phyloP scores from a whole-genome alignment of 169 alveolate species.

The Plasmodium gonderi region DNA sequence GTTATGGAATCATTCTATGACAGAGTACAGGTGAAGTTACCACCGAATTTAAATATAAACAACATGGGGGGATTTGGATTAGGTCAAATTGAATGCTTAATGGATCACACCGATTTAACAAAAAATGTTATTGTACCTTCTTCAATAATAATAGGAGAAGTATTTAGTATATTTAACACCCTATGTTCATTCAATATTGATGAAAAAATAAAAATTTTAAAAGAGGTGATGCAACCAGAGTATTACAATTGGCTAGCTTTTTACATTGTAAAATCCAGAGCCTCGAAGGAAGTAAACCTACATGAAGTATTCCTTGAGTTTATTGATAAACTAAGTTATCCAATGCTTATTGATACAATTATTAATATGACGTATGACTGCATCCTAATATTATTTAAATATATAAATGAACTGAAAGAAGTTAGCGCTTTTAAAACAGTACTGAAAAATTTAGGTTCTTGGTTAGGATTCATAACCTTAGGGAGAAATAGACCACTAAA shows the following conservation, averaged over 20 bases:
- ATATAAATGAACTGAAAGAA: slow-evolving; percentile 86
- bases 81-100: slow-evolving; percentile 84
- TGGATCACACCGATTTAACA: slow-evolving; percentile 78
- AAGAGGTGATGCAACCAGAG: slow-evolving; percentile 85
- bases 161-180: slow-evolving; percentile 83
- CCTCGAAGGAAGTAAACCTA: slow-evolving; percentile 91
- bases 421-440: slow-evolving; percentile 89
- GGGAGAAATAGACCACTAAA: slow-evolving; percentile 91
- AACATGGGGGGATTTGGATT: slow-evolving; percentile 72
- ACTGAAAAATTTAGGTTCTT: slow-evolving; percentile 90
- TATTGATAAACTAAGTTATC: slow-evolving; percentile 85
- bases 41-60: slow-evolving; percentile 28
- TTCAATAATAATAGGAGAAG: slow-evolving; percentile 78
- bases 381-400: slow-evolving; percentile 85
- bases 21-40: slow-evolving; percentile 38
- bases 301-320: slow-evolving; percentile 90
- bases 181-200: slow-evolving; percentile 80
- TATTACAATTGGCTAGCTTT: slow-evolving; percentile 89
- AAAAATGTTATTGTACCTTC: slow-evolving; percentile 77
- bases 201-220: slow-evolving; percentile 84
- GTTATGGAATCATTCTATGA: slow-evolving; percentile 39
- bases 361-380: slow-evolving; percentile 90
- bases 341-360: slow-evolving; percentile 84
- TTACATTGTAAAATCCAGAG: slow-evolving; percentile 92
- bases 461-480: slow-evolving; percentile 92